Percentiles rank a stretch among this genome's conserved stretches.
These are phyloP conservation scores for Lactarius trivialis DNA, from an alignment of 768 basidiomycete genomes.

Conservation along the genomic window DNA sequence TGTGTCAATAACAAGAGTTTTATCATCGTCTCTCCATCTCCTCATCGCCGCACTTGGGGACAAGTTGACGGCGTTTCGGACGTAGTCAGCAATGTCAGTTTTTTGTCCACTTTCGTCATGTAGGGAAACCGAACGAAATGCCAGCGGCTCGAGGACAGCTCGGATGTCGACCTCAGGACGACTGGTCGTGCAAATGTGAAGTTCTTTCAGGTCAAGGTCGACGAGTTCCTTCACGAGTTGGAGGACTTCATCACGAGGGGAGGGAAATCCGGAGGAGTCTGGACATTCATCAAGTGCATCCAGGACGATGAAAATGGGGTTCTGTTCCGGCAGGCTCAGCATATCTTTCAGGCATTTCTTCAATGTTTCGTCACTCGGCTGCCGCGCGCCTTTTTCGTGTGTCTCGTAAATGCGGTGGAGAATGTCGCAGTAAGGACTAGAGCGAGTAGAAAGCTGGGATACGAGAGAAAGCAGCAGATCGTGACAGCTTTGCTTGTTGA, in stretches of 20 bases:
- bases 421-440: background rate
- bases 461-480: background rate
- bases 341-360: background rate
- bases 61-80: background rate
- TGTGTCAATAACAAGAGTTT: background rate
- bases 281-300: background rate
- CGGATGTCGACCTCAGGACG: background rate
- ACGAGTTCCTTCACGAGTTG: background rate
- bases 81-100: background rate
- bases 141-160: background rate
- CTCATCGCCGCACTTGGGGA: background rate
- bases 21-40: background rate
- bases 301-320: background rate
- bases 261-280: background rate
- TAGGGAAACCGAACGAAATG: background rate
- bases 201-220: background rate
- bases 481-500: background rate
- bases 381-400: background rate
- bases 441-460: background rate
- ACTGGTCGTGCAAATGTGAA: background rate
- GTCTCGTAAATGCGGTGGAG: background rate
- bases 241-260: background rate
- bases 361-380: background rate
- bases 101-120: background rate
- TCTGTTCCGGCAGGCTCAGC: background rate